Evolutionary conservation across 2,329 filamentous ascomycete species (phyloP), one percentile per base, ranked within the genome.

Genomic region (Colletotrichum eleusines): DNA sequence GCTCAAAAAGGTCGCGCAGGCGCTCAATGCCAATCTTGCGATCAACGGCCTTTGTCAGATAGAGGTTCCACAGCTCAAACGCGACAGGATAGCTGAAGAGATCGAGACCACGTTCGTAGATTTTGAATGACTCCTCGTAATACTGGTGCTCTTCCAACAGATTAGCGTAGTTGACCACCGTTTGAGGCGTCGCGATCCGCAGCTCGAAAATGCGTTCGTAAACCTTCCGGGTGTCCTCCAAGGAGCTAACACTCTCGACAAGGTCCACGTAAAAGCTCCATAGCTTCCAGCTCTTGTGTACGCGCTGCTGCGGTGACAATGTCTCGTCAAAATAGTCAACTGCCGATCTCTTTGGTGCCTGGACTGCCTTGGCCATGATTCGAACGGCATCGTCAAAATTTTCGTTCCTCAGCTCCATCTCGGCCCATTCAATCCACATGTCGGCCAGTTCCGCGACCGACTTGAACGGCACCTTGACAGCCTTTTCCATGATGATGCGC

Each of bases 241-340:
- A 82, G 0, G 92, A 94, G 72, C 93, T 92, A 40, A 98, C 95
- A 80, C 94, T 97, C 80, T 99, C 96, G 3, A 99, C 95, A 1
- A 99, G 88, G 79, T 99, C 96, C 50, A 99, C 95, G 76, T 99
- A 99, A 84, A 99, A 99, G 81, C 94, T 97, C 96, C 96, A 99
- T 14, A 99, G 84, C 80, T 98, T 99, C 96, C 96, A 99, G 79
- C 94, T 97, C 86, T 99, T 99, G 84, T 99, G 96, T 3, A 99
- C 93, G 73, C 97, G 90, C 83, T 98, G 96, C 79, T 99, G 96
- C 5, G 96, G 95, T 1, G 94, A 94, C 8, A 99, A 84, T 0
- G 89, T 94, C 79, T 99, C 97, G 79, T 99, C 96, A 77, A 98
- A 99, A 79, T 98, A 99, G 83, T 99, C 96, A n/a, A 99, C 94